These are phyloP conservation scores for Penicillium lagena DNA, from an alignment of 495 filamentous ascomycete species.

Conservation along the genomic window DNA sequence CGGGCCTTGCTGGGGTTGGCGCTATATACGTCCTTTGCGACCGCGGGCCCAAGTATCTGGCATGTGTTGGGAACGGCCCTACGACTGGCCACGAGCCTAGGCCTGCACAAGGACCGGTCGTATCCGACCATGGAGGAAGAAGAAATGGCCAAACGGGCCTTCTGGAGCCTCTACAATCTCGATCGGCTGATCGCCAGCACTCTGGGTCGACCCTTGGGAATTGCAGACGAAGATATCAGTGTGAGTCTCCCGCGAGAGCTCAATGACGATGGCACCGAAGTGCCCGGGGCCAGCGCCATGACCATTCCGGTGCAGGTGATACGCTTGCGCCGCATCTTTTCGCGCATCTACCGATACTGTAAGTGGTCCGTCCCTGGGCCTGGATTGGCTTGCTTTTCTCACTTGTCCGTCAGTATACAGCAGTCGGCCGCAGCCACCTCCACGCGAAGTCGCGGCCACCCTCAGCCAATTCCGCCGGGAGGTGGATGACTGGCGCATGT, in stretches of 20 bases:
- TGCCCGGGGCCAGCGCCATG: conserved; percentile 32
- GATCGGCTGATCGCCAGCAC: conserved; percentile 47
- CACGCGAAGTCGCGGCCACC: conserved; percentile 24
- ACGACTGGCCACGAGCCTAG: conserved; percentile 42
- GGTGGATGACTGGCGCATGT: conserved; percentile 41
- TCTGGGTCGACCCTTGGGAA: conserved; percentile 40
- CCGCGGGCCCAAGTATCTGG: conserved; percentile 46
- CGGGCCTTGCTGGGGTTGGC: conserved; percentile 43
- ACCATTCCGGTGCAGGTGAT: conserved; percentile 46
- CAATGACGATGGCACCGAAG: conserved; percentile 38
- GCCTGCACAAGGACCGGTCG: conserved; percentile 39
- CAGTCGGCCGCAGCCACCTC: conserved; percentile 28
- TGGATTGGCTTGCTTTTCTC: background rate
- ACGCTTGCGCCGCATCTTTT: conserved; percentile 42
- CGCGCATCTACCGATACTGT: conserved; percentile 40
- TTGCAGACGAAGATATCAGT: conserved; percentile 45
- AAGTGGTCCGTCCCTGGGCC: conserved; percentile 8
- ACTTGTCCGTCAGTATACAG: conserved; percentile 33
- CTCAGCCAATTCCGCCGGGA: conserved; percentile 41
- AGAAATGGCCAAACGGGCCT: conserved; percentile 44
- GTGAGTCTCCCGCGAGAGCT: conserved; percentile 38
- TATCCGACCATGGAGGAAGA: conserved; percentile 28
- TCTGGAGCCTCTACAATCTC: conserved; percentile 48
- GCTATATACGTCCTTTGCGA: conserved; percentile 45
- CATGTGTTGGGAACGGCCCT: conserved; percentile 44